Base-by-base conservation (phyloP, 2,329 filamentous ascomycete genomes). In the Colletotrichum cuscutae region DNA sequence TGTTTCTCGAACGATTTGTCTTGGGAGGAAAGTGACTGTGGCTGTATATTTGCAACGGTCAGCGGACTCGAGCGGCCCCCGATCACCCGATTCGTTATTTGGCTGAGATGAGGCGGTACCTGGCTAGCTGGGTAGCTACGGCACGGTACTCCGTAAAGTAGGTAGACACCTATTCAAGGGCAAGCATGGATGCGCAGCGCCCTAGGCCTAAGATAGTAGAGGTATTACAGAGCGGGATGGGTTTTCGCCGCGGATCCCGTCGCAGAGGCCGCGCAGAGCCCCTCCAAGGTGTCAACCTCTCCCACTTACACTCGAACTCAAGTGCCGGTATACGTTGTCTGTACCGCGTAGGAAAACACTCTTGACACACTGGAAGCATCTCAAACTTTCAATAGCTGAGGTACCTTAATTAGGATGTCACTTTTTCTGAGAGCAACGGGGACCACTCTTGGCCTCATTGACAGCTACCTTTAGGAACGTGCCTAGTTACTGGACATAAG, bases 1-100 rank as follows among this genome's bases (percentile, higher is more conserved):
- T 64, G 59, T 59, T 69, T 59, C 58, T 69, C 59, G 30, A 42
- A 64, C 53, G 65, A 59, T 72, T 49, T 63, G 6, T 26, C n/a
- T 59, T 30, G 5, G 22, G 28, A 24, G 15, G 5, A 49, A 19
- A 19, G 57, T 53, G 52, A 30, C 30, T 61, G 52, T 68, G 49
- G 35, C 13, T 30, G 57, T 46, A 13, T 28, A 28, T 35, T 49
- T 62, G 46, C 42, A n/a, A 58, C 61, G 26, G 24, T 5, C 32
- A 19, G 22, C 30, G 61, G 46, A 24, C 62, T 65, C 8, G 30
- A 56, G 63, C 58, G 58, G 35, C 59, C 24, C n/a, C 59, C 24
- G 59, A 49, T 30, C 56, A 49, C 35, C 37, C 59, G 15, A 28
- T 46, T 28, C 7, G 60, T 28, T 19, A 22, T 12, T 19, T 24